Evolutionary conservation across 768 basidiomycete genomes (phyloP).

Genomic region (Hortiboletus campestris): DNA sequence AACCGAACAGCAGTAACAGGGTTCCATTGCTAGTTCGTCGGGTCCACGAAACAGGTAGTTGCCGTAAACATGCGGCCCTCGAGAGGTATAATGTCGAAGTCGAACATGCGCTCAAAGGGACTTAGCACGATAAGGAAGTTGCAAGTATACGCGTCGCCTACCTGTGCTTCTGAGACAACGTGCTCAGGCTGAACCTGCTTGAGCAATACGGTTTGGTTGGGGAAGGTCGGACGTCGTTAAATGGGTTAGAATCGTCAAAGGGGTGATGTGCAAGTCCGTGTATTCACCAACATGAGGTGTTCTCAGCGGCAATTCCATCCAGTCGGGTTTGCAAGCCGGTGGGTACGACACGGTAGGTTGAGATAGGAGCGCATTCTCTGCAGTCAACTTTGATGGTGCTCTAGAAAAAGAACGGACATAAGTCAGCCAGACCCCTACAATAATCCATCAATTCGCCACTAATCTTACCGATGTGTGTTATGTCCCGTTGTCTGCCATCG

Average conservation of each 20-base stretch:
- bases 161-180: constrained; percentile 82
- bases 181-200: constrained; percentile 66
- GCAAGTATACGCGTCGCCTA: constrained; percentile 76
- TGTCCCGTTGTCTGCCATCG: background rate
- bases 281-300: background rate
- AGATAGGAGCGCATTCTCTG: background rate
- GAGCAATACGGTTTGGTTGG: constrained; percentile 59
- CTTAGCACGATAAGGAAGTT: constrained; percentile 70
- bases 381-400: constrained; percentile 3
- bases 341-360: constrained; percentile 34
- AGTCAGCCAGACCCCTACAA: constrained; percentile 70
- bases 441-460: constrained; percentile 50
- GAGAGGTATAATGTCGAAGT: constrained; percentile 49
- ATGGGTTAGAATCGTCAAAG: constrained; percentile 72
- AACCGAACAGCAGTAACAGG: constrained; percentile 38
- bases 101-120: constrained; percentile 66
- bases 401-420: constrained; percentile 77
- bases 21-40: constrained; percentile 77
- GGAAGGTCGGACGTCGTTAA: constrained; percentile 53
- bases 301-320: background rate
- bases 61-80: constrained; percentile 71
- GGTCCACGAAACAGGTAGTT: constrained; percentile 65
- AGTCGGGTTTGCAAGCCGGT: constrained; percentile 59
- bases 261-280: constrained; percentile 62
- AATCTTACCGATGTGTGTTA: constrained; percentile 75